A percentile compares a stretch with the other conserved stretches of the same genome.
Conservation (phyloP, 306 rosid genomes). For the Vachellia pachyceras region DNA sequence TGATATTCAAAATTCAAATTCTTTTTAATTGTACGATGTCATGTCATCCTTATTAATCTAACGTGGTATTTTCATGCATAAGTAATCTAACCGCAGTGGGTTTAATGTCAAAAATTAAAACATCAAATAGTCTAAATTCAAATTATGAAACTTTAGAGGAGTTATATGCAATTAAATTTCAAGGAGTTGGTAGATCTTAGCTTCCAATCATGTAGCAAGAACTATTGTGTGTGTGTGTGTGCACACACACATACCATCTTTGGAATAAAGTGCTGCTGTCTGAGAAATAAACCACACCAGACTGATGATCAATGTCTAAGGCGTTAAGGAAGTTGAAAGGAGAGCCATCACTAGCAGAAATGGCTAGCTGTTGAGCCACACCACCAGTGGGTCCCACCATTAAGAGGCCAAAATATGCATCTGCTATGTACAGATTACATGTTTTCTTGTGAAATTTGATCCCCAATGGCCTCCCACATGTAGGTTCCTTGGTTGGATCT, state of each 20-base stretch:
- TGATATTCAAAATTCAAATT: too few species aligned
- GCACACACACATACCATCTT: neutral
- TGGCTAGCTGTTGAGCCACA: neutral
- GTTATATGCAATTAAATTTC: too few species aligned
- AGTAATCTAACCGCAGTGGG: too few species aligned
- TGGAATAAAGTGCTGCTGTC: neutral
- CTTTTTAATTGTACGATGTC: too few species aligned
- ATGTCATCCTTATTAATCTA: too few species aligned
- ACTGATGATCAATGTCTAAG: neutral
- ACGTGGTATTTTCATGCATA: too few species aligned
- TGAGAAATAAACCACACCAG: neutral
- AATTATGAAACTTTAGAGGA: too few species aligned
- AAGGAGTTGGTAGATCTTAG: too few species aligned
- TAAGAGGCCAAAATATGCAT: neutral
- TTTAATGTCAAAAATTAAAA: too few species aligned
- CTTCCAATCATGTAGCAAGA: too few species aligned
- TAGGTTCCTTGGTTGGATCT: neutral
- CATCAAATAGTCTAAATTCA: too few species aligned
- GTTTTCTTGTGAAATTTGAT: neutral
- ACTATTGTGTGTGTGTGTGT: too few species aligned
- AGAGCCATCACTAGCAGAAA: neutral
- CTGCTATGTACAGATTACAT: constrained; percentile 1
- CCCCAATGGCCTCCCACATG: neutral
- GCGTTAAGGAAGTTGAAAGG: neutral
- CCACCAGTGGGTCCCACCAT: neutral